Evolutionary conservation across 495 filamentous ascomycete species (phyloP).

Genomic region (Neurospora cerealis): DNA sequence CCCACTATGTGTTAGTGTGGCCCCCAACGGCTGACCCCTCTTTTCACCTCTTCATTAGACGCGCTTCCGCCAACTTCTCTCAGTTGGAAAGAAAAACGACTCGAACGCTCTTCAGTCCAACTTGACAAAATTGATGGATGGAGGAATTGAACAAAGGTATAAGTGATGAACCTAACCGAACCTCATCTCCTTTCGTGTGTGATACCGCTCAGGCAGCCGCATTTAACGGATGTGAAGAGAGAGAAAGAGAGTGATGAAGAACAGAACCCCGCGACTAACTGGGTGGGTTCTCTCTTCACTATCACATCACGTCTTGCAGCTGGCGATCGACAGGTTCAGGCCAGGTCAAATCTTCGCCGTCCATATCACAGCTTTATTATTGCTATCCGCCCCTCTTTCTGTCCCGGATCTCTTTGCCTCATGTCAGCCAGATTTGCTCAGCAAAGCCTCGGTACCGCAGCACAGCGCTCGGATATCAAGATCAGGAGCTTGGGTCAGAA

Average conservation of each 20-base stretch:
- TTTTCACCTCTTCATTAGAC: background rate
- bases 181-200: background rate
- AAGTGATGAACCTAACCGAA: background rate
- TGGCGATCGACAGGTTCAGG: background rate
- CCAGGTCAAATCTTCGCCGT: background rate
- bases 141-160: background rate
- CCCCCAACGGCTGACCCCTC: background rate
- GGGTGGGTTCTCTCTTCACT: background rate
- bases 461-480: background rate
- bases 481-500: background rate
- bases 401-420: background rate
- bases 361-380: background rate
- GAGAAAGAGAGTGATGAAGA: background rate
- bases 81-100: background rate
- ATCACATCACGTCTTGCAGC: background rate
- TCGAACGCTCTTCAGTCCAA: background rate
- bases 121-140: background rate
- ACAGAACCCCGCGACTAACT: background rate
- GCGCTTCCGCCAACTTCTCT: background rate
- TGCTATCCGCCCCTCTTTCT: background rate
- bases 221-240: background rate
- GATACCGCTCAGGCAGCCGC: background rate
- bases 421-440: background rate
- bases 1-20: background rate
- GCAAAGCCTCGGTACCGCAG: background rate